phyloP scores from a whole-genome alignment of 73 alveolate species.

The Loxodes magnus region DNA sequence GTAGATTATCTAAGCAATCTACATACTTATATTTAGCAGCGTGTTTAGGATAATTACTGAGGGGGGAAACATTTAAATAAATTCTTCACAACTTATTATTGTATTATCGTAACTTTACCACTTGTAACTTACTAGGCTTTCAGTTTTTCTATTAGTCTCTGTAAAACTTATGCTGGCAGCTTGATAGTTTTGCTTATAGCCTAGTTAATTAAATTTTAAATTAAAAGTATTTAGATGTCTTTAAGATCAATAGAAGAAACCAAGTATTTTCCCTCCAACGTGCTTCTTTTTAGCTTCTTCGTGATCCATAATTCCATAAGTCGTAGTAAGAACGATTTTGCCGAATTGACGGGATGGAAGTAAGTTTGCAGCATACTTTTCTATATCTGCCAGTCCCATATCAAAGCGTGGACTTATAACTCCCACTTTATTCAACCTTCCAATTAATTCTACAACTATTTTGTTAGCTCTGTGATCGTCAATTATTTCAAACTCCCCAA shows the following conservation, averaged over 20 bases:
- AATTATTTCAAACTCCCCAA: constrained; percentile 90
- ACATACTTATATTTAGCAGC: no score
- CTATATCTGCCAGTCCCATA: constrained; percentile 49
- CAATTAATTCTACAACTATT: constrained; percentile 89
- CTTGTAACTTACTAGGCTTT: no score
- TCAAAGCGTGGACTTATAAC: constrained; percentile 97
- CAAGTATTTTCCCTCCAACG: constrained; percentile 95
- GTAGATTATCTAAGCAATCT: no score
- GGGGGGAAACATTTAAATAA: no score
- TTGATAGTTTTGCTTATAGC: no score
- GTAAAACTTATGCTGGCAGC: no score
- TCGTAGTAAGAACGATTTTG: constrained; percentile 84
- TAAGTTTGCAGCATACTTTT: constrained; percentile 66
- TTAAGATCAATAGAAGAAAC: constrained; percentile 97
- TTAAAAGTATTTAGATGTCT: no score
- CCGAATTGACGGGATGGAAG: constrained; percentile 96
- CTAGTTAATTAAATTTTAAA: no score
- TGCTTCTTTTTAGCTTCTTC: constrained; percentile 92
- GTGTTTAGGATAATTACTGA: no score
- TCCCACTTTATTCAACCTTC: constrained; percentile 94
- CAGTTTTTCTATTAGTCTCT: no score
- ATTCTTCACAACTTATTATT: no score
- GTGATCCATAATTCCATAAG: constrained; percentile 88
- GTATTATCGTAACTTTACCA: no score
- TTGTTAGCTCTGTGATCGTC: constrained; percentile 97